Conservation (phyloP, 257 asterid species). For the Plantago major region DNA sequence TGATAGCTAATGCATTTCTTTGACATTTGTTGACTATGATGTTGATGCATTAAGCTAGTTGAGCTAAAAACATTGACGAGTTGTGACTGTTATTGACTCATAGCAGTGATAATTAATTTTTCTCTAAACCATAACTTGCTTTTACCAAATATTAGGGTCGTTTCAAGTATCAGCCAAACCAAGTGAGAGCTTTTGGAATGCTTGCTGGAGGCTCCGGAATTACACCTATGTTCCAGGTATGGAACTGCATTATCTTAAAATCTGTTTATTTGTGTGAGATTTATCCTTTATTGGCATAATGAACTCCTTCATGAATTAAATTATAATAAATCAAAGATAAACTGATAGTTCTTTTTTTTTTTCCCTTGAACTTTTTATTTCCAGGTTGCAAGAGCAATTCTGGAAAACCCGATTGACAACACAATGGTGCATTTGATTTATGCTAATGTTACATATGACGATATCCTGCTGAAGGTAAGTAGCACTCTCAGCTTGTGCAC, state of each 20-base stretch:
- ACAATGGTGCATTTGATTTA: constrained; percentile 79
- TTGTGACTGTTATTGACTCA: neutral
- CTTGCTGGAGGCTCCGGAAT: constrained; percentile 60
- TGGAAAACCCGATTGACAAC: constrained; percentile 69
- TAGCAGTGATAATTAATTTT: neutral
- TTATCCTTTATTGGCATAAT: neutral
- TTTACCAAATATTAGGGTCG: constrained; percentile 34
- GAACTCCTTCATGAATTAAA: neutral
- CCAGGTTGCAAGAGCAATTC: constrained; percentile 79
- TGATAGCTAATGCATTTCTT: neutral
- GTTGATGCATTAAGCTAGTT: neutral
- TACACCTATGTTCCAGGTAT: constrained; percentile 62
- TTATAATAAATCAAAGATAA: neutral
- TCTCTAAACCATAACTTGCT: neutral
- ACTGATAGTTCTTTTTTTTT: constrained; percentile 13
- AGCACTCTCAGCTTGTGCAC: constrained; percentile 1
- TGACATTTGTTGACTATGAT: neutral
- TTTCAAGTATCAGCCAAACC: constrained; percentile 47
- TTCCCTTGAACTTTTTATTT: neutral
- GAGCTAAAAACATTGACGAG: neutral
- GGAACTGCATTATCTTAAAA: neutral
- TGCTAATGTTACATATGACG: constrained; percentile 76
- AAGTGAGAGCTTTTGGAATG: constrained; percentile 60
- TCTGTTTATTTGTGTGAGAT: neutral
- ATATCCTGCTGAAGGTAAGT: constrained; percentile 75